phyloP scores from a whole-genome alignment of 768 basidiomycete genomes.

The Fistulinella prunicolor region DNA sequence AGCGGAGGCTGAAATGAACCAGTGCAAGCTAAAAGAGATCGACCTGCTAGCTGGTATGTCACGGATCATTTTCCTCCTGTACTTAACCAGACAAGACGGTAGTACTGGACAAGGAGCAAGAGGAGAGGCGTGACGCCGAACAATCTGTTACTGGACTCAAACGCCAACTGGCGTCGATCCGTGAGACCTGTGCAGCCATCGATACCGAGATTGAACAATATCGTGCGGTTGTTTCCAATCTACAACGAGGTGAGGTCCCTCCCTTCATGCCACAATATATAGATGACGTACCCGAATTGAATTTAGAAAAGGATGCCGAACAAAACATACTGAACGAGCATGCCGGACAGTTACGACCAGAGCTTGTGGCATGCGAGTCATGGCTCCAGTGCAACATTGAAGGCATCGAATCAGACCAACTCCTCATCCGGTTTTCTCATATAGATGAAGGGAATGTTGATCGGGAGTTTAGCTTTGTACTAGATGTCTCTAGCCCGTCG shows the following conservation, averaged over 20 bases:
- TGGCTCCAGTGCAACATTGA: constrained; percentile 67
- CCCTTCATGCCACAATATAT: background rate
- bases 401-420: constrained; percentile 68
- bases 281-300: background rate
- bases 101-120: constrained; percentile 69
- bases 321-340: constrained; percentile 50
- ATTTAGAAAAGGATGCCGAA: constrained; percentile 67
- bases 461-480: constrained; percentile 67
- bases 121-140: constrained; percentile 71
- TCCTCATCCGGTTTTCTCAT: constrained; percentile 70
- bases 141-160: constrained; percentile 56
- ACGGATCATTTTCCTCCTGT: background rate
- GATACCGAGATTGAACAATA: constrained; percentile 75
- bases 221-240: constrained; percentile 55
- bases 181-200: constrained; percentile 55
- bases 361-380: constrained; percentile 56
- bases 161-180: constrained; percentile 61
- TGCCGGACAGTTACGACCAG: constrained; percentile 50
- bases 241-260: constrained; percentile 55
- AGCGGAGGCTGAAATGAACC: constrained; percentile 65
- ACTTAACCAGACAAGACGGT: background rate
- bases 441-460: constrained; percentile 57
- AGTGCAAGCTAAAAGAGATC: constrained; percentile 77
- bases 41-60: constrained; percentile 72
- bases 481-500: constrained; percentile 62